Percentiles rank a stretch among this genome's conserved stretches.
These are phyloP conservation scores for Citrullus mucosospermus DNA, from an alignment of 306 rosid species.

Conservation along the genomic window DNA sequence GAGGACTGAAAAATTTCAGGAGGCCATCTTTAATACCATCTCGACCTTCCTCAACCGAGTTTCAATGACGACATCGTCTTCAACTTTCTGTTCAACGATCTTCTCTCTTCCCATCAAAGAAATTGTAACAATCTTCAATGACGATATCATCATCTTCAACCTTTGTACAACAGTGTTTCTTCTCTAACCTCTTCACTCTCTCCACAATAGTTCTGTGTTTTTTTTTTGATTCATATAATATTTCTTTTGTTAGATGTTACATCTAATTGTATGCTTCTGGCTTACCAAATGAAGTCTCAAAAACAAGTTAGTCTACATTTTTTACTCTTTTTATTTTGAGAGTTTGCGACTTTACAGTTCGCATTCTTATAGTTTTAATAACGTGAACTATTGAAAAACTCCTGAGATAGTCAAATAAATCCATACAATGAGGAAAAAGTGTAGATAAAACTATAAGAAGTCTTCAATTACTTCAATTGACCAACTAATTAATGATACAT, in stretches of 20 bases:
- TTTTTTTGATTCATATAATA: background rate
- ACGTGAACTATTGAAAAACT: background rate
- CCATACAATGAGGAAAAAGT: background rate
- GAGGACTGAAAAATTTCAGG: conserved; percentile 35
- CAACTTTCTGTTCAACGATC: background rate
- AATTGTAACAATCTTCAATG: conserved; percentile 27
- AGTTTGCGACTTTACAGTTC: background rate
- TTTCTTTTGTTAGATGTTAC: conserved; percentile 1
- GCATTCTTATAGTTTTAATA: too few relatives aligned
- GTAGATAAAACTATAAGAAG: background rate
- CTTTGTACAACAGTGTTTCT: background rate
- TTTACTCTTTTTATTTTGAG: background rate
- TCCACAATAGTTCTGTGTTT: background rate
- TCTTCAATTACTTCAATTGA: background rate
- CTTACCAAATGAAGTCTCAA: conserved; percentile 11
- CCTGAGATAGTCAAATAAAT: background rate
- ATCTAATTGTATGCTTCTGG: conserved; percentile 28
- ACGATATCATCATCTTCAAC: background rate
- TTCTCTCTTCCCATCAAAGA: conserved; percentile 15
- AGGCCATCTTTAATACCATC: conserved; percentile 58
- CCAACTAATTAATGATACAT: too few relatives aligned
- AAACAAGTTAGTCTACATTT: background rate
- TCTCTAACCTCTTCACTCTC: background rate
- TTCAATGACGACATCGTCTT: conserved; percentile 18
- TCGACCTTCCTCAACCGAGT: conserved; percentile 32